Conservation (phyloP, 225 moss, liverwort and hornwort species). For the Pseudisothecium myosuroides region DNA sequence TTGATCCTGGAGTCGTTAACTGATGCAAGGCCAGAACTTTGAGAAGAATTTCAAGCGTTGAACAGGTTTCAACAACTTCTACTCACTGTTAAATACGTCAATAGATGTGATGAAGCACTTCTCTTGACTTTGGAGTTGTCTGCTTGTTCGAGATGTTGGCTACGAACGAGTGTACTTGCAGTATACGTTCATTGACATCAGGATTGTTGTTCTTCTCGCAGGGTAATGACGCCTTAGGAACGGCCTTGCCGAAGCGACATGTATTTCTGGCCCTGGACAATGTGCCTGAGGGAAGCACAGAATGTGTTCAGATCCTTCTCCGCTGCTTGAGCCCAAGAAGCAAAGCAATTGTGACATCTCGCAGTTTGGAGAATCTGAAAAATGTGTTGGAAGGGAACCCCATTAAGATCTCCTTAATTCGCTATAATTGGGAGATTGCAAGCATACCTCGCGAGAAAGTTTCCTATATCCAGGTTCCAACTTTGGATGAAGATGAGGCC, state of each 20-base stretch:
- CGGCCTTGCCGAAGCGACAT: fast-evolving
- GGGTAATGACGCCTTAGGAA: background rate
- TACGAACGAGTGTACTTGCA: background rate
- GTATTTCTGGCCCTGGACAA: background rate
- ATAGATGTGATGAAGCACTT: background rate
- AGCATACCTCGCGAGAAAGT: background rate
- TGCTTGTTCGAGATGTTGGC: background rate
- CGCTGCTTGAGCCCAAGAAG: background rate
- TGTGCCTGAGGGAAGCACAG: background rate
- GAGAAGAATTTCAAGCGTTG: background rate
- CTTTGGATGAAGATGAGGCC: background rate
- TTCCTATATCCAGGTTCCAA: background rate
- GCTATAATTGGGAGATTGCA: fast-evolving
- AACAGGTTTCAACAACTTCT: background rate
- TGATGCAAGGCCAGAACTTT: background rate
- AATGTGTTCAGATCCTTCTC: background rate
- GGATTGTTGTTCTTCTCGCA: background rate
- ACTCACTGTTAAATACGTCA: no score
- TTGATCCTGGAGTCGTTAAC: background rate
- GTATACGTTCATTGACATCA: background rate
- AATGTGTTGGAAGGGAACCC: background rate
- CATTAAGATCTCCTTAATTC: background rate
- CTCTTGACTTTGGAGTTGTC: background rate
- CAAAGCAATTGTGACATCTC: background rate
- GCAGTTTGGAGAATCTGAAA: background rate